A percentile compares a stretch with the other conserved stretches of the same genome.
phyloP scores from a whole-genome alignment of 805 yeast genomes.

The Ogataea pignaliae region DNA sequence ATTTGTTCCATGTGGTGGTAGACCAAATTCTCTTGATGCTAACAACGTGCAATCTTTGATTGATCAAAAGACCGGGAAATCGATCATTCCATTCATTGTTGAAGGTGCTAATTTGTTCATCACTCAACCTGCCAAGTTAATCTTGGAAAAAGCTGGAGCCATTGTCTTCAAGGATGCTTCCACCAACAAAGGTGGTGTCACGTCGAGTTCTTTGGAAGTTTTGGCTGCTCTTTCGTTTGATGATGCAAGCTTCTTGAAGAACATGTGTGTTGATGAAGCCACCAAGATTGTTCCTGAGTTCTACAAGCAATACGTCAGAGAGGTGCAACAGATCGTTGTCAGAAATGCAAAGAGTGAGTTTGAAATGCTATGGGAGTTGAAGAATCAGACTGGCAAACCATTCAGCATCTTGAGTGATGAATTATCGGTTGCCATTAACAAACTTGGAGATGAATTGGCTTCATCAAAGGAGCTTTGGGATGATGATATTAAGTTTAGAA shows the following conservation, averaged over 20 bases:
- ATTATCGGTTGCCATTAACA: conserved; percentile 77
- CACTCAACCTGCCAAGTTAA: conserved; percentile 88
- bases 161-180: conserved; percentile 92
- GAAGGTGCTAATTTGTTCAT: conserved; percentile 97
- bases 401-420: conserved; percentile 73
- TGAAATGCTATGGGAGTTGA: conserved; percentile 78
- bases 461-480: conserved; percentile 79
- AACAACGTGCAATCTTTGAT: conserved; percentile 71
- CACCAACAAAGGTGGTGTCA: conserved; percentile 97
- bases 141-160: conserved; percentile 82
- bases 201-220: conserved; percentile 93
- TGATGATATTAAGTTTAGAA: conserved; percentile 71
- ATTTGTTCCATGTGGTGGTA: conserved; percentile 98
- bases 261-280: conserved; percentile 69
- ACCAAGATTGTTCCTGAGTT: conserved; percentile 60
- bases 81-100: conserved; percentile 80
- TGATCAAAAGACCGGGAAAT: conserved; percentile 69
- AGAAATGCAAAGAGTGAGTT: conserved; percentile 82
- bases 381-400: conserved; percentile 58
- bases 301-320: conserved; percentile 77
- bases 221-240: conserved; percentile 89
- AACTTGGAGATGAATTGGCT: conserved; percentile 80
- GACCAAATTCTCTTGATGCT: conserved; percentile 93
- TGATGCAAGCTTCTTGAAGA: conserved; percentile 71
- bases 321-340: conserved; percentile 74